A percentile compares a stretch with the other conserved stretches of the same genome.
Conservation (phyloP, 1,284 basidiomycete genomes). For the Anthracocystis walkeri region DNA sequence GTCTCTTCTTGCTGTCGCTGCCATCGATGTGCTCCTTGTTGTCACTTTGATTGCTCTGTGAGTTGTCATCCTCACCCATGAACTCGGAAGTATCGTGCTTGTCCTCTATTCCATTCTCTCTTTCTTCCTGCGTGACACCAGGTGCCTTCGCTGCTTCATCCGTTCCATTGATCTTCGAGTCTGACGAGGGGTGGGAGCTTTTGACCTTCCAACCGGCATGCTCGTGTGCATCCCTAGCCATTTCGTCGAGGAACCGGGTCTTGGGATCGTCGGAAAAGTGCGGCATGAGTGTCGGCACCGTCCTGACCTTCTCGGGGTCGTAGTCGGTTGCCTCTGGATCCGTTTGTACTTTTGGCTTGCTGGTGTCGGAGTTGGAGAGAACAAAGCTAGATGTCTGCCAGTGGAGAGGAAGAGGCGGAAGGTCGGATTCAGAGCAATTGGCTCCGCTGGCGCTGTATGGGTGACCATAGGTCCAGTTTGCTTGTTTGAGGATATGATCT, state of each 20-base stretch:
- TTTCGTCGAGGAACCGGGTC: constrained; percentile 67
- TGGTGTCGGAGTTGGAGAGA: not conserved
- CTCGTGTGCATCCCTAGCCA: constrained; percentile 61
- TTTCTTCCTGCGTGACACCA: constrained; percentile 13
- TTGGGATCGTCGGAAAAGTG: constrained; percentile 68
- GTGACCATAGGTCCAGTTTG: constrained; percentile 64
- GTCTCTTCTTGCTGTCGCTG: not conserved
- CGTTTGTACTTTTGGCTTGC: not conserved
- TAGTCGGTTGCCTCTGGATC: constrained; percentile 23
- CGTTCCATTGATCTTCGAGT: not conserved
- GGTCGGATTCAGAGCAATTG: not conserved
- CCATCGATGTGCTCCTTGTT: not conserved
- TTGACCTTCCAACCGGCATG: constrained; percentile 56
- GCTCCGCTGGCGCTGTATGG: constrained; percentile 58
- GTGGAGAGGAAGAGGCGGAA: constrained; percentile 60
- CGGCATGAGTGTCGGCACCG: constrained; percentile 65
- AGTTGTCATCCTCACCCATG: not conserved
- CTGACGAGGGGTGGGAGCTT: not conserved
- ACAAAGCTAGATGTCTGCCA: constrained; percentile 30
- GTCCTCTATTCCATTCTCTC: constrained; percentile 15
- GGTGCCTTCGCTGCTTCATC: not conserved
- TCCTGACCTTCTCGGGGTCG: constrained; percentile 29
- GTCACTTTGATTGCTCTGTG: not conserved
- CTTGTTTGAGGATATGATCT: constrained; percentile 11
- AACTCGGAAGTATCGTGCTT: constrained; percentile 6